phyloP scores from a whole-genome alignment of 2,329 filamentous ascomycete species.

The Sporothrix curviconia region DNA sequence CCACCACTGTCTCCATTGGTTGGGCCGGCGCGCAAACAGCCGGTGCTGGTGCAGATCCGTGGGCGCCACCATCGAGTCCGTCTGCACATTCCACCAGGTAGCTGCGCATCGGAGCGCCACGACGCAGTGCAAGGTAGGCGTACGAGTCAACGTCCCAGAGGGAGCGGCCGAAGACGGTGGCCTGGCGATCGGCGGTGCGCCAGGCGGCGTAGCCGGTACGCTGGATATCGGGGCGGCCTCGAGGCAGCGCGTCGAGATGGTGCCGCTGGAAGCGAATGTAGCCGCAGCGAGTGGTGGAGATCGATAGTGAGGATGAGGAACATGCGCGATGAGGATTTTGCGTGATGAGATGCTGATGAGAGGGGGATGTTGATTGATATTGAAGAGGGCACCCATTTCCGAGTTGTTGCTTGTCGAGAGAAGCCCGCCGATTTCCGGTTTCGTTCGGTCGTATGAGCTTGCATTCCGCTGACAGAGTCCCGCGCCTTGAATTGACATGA shows the following conservation, averaged over 20 bases:
- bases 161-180: conserved; percentile 77
- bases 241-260: conserved; percentile 77
- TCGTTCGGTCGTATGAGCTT: conserved; percentile 84
- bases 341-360: no score
- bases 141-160: conserved; percentile 90
- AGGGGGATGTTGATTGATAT: no score
- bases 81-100: conserved; percentile 96
- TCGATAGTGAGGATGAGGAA: conserved; percentile 6
- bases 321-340: no score
- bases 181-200: conserved; percentile 68
- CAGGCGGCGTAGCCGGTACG: conserved; percentile 85
- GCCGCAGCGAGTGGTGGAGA: conserved; percentile 27
- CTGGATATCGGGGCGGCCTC: conserved; percentile 64
- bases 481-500: conserved; percentile 55
- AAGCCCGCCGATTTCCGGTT: conserved; percentile 83
- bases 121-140: conserved; percentile 74
- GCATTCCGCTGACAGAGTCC: conserved; percentile 44
- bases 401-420: no score
- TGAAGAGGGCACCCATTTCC: no score
- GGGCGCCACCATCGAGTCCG: conserved; percentile 75
- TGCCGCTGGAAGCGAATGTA: conserved; percentile 81
- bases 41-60: conserved; percentile 96
- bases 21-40: conserved; percentile 68
- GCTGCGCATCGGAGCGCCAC: conserved; percentile 84
- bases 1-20: conserved; percentile 90